Conservation (phyloP, 331 rosid genomes). For the Cydonia oblonga region DNA sequence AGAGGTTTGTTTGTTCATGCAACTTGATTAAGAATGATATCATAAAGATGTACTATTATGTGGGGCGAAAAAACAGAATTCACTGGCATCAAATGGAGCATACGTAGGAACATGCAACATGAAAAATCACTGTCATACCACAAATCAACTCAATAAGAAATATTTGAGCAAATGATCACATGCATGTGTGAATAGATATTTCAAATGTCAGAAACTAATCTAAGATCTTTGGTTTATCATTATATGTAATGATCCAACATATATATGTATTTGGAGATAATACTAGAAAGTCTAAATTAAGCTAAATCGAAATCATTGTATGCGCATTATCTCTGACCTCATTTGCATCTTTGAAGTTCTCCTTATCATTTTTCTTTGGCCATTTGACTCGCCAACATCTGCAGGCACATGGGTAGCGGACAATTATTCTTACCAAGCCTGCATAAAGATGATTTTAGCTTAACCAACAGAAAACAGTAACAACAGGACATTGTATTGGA, state of each 20-base stretch:
- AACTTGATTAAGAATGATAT: not conserved
- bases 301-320: not conserved
- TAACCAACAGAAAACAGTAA: conserved; percentile 4
- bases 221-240: not conserved
- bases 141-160: not conserved
- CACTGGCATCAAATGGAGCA: not conserved
- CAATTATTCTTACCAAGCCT: not conserved
- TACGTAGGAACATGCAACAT: not conserved
- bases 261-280: not conserved
- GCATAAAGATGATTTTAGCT: not conserved
- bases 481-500: conserved; percentile 2
- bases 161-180: not conserved
- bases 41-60: not conserved
- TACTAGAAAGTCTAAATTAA: not conserved
- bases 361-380: conserved; percentile 56
- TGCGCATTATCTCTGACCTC: conserved; percentile 40
- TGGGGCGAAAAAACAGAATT: not conserved
- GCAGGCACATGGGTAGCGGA: conserved; percentile 12
- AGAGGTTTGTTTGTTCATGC: not conserved
- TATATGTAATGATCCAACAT: not conserved
- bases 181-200: not conserved
- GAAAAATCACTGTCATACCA: not conserved
- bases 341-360: conserved; percentile 89
- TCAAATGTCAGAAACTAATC: not conserved
- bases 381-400: conserved; percentile 97